A percentile compares a stretch with the other conserved stretches of the same genome.
phyloP scores from a whole-genome alignment of 305 asterid species.

The Petunia hybrid region DNA sequence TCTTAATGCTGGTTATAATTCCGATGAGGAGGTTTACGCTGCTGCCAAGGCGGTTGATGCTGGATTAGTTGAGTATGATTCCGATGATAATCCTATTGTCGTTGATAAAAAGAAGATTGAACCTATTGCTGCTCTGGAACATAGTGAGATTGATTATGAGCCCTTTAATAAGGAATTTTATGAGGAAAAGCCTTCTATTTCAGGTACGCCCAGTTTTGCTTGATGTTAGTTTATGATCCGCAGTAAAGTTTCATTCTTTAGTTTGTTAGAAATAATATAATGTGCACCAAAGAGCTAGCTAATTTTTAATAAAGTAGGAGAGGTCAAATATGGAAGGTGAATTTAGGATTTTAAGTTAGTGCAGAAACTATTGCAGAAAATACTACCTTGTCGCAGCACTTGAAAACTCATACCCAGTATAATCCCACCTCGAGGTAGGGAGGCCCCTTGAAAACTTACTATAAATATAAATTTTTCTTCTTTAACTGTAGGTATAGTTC shows the following conservation, averaged over 20 bases:
- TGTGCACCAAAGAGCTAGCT: background rate
- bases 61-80: slow-evolving; percentile 85
- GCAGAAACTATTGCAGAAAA: background rate
- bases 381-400: background rate
- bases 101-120: slow-evolving; percentile 90
- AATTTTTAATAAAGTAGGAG: background rate
- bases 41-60: slow-evolving; percentile 99
- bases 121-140: slow-evolving; percentile 87
- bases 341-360: background rate
- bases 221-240: background rate
- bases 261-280: slow-evolving; percentile 16
- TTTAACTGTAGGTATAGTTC: background rate
- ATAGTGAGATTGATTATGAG: slow-evolving; percentile 73
- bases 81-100: slow-evolving; percentile 89
- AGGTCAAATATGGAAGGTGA: background rate
- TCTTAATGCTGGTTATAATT: slow-evolving; percentile 91
- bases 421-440: no score
- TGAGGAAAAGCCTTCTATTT: slow-evolving; percentile 84
- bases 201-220: slow-evolving; percentile 55
- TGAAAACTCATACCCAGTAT: background rate
- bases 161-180: slow-evolving; percentile 90
- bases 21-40: slow-evolving; percentile 98
- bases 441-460: background rate
- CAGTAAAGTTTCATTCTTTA: background rate
- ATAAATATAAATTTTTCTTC: background rate